Evolutionary conservation across 2,329 filamentous ascomycete genomes (phyloP).

Genomic region (Microascus cirrosus): DNA sequence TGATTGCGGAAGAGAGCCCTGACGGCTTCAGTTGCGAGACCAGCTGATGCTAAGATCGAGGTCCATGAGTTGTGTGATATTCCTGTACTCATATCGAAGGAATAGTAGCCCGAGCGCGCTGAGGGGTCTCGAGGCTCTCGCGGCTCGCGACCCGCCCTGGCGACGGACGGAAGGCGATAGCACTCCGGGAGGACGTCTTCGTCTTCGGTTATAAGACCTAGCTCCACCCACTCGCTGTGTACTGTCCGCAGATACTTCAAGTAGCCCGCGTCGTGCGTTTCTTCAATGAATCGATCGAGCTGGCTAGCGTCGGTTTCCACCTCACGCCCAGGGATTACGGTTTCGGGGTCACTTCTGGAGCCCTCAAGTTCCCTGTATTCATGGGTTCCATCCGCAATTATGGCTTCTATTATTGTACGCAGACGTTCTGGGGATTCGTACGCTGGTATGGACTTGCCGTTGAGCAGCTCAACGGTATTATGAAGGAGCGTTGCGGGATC

Average conservation of each 20-base stretch:
- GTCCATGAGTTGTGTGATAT: slow-evolving; percentile 10
- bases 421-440: slow-evolving; percentile 45
- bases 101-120: slow-evolving; percentile 12
- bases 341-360: background rate
- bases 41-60: slow-evolving; percentile 10
- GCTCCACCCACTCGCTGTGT: slow-evolving; percentile 7
- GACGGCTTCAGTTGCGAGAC: slow-evolving; percentile 10
- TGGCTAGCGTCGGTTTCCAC: background rate
- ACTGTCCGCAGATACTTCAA: slow-evolving; percentile 9
- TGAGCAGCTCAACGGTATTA: slow-evolving; percentile 1
- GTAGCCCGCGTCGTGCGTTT: slow-evolving; percentile 10
- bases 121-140: slow-evolving; percentile 8
- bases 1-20: background rate
- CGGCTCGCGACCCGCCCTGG: background rate
- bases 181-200: slow-evolving; percentile 13
- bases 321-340: background rate
- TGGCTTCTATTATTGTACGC: slow-evolving; percentile 38
- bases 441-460: slow-evolving; percentile 1
- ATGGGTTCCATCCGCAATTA: background rate
- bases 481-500: background rate
- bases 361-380: background rate
- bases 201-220: slow-evolving; percentile 8
- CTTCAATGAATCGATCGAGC: background rate
- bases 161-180: slow-evolving; percentile 8
- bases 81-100: slow-evolving; percentile 14